A percentile compares a stretch with the other conserved stretches of the same genome.
Conservation (phyloP, 2,329 filamentous ascomycete species). For the Calonectria naviculata region DNA sequence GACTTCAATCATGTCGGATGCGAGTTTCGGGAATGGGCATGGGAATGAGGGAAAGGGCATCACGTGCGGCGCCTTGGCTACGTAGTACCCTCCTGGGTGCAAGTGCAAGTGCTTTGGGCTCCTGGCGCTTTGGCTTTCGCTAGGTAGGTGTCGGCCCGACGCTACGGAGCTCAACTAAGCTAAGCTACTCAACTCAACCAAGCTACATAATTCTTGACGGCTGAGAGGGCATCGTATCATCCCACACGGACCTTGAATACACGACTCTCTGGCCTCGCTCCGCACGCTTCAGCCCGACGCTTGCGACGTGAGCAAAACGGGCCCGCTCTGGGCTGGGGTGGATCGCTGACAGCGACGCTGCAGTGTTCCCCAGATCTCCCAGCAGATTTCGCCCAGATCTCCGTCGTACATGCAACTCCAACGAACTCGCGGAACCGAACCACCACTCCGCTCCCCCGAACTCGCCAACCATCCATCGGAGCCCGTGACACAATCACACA, state of each 20-base stretch:
- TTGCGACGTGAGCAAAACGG: neutral
- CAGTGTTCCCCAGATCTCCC: slow-evolving; percentile 5
- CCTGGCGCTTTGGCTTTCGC: neutral
- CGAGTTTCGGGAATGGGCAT: neutral
- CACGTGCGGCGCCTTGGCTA: neutral
- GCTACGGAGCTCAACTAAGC: neutral
- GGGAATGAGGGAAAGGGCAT: neutral
- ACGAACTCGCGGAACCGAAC: slow-evolving; percentile 7
- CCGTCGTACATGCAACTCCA: neutral
- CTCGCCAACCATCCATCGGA: neutral
- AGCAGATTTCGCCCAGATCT: slow-evolving; percentile 11
- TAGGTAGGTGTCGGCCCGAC: neutral
- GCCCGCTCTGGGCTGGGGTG: slow-evolving; percentile 3
- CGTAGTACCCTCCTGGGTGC: neutral
- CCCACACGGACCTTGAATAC: neutral
- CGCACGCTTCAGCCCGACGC: neutral
- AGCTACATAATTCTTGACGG: neutral
- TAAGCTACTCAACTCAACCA: neutral
- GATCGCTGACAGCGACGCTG: neutral
- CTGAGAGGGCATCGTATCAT: neutral
- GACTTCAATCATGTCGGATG: neutral
- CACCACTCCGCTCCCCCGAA: neutral
- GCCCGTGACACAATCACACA: neutral
- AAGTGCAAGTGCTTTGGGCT: neutral
- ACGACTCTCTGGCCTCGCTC: neutral